Conservation (phyloP, 169 alveolate genomes). For the Plasmodium malariae region DNA sequence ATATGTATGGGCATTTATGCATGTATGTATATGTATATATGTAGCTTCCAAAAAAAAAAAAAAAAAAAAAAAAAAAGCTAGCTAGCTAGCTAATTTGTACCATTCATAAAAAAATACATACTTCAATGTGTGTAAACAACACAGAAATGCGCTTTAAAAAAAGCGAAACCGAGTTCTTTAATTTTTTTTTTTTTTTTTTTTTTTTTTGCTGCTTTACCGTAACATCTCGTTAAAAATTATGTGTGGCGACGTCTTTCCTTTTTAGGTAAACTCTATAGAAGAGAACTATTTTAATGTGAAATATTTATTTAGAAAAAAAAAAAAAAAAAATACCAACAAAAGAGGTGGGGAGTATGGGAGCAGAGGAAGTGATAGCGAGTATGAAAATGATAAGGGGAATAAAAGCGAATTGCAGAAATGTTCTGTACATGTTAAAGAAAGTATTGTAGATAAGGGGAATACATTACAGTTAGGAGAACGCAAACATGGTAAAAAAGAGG, state of each 20-base stretch:
- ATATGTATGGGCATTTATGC: not conserved
- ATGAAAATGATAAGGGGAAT: too few relatives aligned
- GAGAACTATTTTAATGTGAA: conserved; percentile 38
- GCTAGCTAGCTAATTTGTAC: not conserved
- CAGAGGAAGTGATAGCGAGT: too few relatives aligned
- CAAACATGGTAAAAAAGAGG: not conserved
- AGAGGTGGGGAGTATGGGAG: not conserved
- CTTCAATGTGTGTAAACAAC: too few relatives aligned
- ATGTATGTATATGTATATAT: not conserved
- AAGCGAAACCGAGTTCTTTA: not conserved
- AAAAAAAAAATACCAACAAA: not conserved
- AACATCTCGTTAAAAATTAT: not conserved
- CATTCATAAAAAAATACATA: too few relatives aligned
- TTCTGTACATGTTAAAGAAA: too few relatives aligned
- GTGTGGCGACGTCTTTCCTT: not conserved
- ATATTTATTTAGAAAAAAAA: conserved; percentile 29
- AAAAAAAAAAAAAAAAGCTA: not conserved
- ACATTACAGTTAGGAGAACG: too few relatives aligned
- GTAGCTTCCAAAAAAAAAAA: not conserved
- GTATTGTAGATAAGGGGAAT: too few relatives aligned
- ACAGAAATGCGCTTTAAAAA: not conserved
- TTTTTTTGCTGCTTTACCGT: not conserved
- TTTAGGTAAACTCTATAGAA: conserved; percentile 36
- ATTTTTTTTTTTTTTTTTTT: too few relatives aligned
- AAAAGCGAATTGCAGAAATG: too few relatives aligned